Conservation (phyloP, 441 rosid genomes). For the Daphne laureola region DNA sequence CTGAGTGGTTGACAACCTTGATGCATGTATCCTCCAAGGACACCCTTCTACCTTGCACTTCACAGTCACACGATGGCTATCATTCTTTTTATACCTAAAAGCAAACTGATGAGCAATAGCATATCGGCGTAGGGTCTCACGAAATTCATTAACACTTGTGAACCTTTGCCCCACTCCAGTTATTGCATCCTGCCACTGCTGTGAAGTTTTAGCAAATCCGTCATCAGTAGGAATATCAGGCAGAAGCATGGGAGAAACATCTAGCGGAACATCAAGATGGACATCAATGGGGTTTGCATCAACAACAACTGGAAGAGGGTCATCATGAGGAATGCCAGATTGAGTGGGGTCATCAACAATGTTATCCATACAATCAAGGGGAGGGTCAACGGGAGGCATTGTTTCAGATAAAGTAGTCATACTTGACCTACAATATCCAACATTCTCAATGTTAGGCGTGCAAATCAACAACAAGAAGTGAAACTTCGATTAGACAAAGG, state of each 20-base stretch:
- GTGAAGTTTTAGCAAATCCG: conserved; percentile 40
- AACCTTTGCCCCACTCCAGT: conserved; percentile 85
- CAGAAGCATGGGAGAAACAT: conserved; percentile 24
- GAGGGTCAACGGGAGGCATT: no score
- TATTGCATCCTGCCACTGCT: conserved; percentile 69
- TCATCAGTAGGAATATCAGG: conserved; percentile 25
- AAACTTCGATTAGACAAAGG: no score
- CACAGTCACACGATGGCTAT: conserved; percentile 62
- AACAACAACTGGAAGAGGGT: no score
- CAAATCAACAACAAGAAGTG: no score
- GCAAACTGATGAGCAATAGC: conserved; percentile 62
- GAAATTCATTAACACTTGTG: conserved; percentile 59
- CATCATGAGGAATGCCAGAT: no score
- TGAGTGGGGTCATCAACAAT: no score
- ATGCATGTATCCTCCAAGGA: conserved; percentile 69
- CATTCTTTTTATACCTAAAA: conserved; percentile 59
- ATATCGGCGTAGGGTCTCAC: conserved; percentile 76
- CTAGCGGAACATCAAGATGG: conserved; percentile 31
- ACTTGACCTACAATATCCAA: no score
- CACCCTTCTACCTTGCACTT: conserved; percentile 64
- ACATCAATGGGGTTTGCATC: no score
- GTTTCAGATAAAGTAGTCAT: no score
- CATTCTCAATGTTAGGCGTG: no score
- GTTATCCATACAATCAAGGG: no score
- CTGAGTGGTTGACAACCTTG: conserved; percentile 58